Evolutionary conservation across 75 land plant genomes (phyloP).

Genomic region (Picea sitchensis): DNA sequence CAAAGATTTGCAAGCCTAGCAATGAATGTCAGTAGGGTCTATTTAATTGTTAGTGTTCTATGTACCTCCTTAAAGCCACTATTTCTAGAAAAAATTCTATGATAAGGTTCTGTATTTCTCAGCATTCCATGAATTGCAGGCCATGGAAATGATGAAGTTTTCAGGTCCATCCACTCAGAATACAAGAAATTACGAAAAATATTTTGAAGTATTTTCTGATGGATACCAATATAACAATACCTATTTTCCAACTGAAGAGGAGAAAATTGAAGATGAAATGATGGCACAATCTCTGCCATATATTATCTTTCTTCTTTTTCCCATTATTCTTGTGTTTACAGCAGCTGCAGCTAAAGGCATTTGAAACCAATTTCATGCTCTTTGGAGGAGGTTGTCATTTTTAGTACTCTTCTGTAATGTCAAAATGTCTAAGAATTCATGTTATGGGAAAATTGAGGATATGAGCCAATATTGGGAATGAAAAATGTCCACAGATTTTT

Average conservation of each 20-base stretch:
- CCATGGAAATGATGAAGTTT: constrained; percentile 63
- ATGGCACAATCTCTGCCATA: constrained; percentile 47
- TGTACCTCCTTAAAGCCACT: neutral
- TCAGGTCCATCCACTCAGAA: constrained; percentile 14
- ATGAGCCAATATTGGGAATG: neutral
- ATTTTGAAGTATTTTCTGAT: constrained; percentile 68
- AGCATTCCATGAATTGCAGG: constrained; percentile 19
- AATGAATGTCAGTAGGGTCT: neutral
- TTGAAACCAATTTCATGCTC: neutral
- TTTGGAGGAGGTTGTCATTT: neutral
- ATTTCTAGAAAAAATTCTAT: neutral
- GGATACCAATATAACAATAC: constrained; percentile 32
- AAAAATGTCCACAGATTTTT: neutral
- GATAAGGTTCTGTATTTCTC: neutral
- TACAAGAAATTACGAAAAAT: constrained; percentile 46
- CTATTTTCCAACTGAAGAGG: constrained; percentile 22
- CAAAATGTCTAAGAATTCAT: neutral
- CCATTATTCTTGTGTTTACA: constrained; percentile 48
- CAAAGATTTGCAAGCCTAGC: neutral
- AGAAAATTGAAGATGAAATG: constrained; percentile 22
- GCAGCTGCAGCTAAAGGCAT: constrained; percentile 30
- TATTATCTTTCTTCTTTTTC: constrained; percentile 56
- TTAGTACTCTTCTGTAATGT: neutral
- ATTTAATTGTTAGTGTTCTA: neutral
- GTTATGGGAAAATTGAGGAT: neutral